Evolutionary conservation across 306 rosid genomes (phyloP), one percentile per base, ranked within the genome.

Genomic region (Datisca glomerata): DNA sequence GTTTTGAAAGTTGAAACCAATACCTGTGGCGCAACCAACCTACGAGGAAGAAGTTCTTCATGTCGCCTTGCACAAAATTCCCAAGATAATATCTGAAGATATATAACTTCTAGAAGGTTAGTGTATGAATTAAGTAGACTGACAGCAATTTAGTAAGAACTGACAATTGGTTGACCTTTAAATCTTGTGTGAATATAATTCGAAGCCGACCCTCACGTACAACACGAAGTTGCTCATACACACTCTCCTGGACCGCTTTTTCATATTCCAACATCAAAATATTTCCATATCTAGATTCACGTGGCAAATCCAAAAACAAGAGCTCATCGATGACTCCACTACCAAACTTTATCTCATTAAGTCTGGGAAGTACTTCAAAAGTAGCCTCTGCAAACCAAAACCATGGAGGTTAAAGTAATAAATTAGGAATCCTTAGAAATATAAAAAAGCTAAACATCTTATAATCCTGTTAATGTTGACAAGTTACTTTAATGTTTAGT

Each of bases 121-220:
- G 13, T 54, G n/a, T 17, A 1, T 31, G n/a, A 49, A 28, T 19
- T n/a, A 45, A 20, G 44, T 5, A 58, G 50, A 48, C 15, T n/a
- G 12, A 61, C 32, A 23, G n/a, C n/a, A 47, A 21, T 39, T 24
- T 10, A 29, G 40, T 27, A 39, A 18, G 31, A 44, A 36, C 1
- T 2, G 42, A 32, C 23, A 51, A 13, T 47, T 43, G 49, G 12
- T 35, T 24, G 17, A 85, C 98, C 98, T 91, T 91, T 38, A 91
- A 59, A 25, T 91, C 98, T 48, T 75, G 93, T 1, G 92, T 66
- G 56, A 84, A 91, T 46, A 84, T 43, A 18, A 91, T 69, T 12
- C 96, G 98, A 56, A 91, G 98, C 53, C 73, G 96, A 59, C 98
- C 98, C 73, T 84, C 98, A 5, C 92, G 98, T 62, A 80, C 81